A percentile compares a stretch with the other conserved stretches of the same genome.
Conservation (phyloP, 257 asterid genomes). For the Solanum sejunctum region DNA sequence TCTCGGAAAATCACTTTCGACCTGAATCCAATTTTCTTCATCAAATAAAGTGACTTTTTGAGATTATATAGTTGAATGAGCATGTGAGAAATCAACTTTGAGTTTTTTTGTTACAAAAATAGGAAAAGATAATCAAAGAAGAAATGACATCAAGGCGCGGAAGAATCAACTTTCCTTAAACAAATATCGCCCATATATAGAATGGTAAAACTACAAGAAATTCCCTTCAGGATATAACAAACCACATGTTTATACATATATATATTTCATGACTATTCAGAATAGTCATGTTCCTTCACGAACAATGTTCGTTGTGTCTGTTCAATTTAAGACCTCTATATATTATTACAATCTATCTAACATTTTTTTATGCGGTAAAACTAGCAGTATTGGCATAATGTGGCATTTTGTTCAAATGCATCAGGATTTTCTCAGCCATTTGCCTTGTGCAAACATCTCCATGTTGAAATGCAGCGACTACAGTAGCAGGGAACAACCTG, state of each 20-base stretch:
- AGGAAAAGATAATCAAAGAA: neutral
- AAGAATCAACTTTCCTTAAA: neutral
- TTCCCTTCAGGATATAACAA: neutral
- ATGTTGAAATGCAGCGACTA: conserved; percentile 54
- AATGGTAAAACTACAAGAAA: neutral
- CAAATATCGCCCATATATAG: no score
- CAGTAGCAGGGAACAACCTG: conserved; percentile 41
- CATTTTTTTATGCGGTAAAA: conserved; percentile 17
- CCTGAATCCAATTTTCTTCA: neutral
- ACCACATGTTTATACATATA: no score
- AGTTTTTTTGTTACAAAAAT: neutral
- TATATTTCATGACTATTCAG: neutral
- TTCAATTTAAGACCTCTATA: neutral
- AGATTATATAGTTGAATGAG: neutral
- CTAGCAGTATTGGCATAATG: conserved; percentile 21
- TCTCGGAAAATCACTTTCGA: neutral
- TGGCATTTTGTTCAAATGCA: conserved; percentile 64
- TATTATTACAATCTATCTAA: neutral
- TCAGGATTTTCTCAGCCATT: conserved; percentile 66
- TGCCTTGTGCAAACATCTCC: conserved; percentile 52
- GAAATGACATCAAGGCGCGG: neutral
- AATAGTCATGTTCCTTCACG: neutral
- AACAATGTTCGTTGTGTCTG: neutral
- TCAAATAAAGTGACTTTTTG: neutral
- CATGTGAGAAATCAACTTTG: neutral